phyloP scores from a whole-genome alignment of 2,329 filamentous ascomycete genomes.

The Dothistroma pini region DNA sequence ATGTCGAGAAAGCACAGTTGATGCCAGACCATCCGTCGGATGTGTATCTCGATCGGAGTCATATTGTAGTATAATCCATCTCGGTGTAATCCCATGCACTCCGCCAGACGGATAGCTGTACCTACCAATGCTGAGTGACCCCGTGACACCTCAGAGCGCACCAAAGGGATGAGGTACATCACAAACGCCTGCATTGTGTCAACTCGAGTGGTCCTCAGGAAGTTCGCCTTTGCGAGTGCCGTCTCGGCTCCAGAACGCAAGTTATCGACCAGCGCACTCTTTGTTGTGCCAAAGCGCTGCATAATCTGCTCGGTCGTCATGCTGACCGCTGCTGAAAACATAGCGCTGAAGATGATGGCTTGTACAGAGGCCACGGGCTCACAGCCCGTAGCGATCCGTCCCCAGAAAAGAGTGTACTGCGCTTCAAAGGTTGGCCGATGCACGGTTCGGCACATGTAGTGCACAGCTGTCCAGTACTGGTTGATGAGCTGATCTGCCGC shows the following conservation, averaged over 20 bases:
- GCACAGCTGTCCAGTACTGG: conserved; percentile 66
- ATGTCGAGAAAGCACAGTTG: conserved; percentile 75
- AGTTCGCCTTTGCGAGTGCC: conserved; percentile 65
- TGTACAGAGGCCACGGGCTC: conserved; percentile 64
- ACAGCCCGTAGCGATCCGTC: conserved; percentile 54
- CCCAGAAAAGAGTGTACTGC: conserved; percentile 64
- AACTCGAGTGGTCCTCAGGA: conserved; percentile 66
- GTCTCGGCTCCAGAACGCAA: conserved; percentile 65
- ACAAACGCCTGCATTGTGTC: conserved; percentile 74
- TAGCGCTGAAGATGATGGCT: conserved; percentile 64
- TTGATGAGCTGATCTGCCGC: conserved; percentile 60
- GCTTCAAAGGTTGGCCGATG: conserved; percentile 65
- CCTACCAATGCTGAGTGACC: conserved; percentile 70
- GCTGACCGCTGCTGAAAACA: conserved; percentile 67
- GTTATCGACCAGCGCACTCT: conserved; percentile 56
- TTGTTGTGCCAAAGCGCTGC: conserved; percentile 54
- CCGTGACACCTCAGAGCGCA: conserved; percentile 67
- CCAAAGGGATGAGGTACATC: conserved; percentile 72
- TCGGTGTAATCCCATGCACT: conserved; percentile 73
- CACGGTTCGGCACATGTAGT: conserved; percentile 58
- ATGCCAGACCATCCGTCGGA: conserved; percentile 71
- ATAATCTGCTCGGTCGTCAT: conserved; percentile 55
- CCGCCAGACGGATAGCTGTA: conserved; percentile 67
- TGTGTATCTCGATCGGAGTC: conserved; percentile 64
- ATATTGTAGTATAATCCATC: conserved; percentile 66